Evolutionary conservation across 176 grass and related monocot species (phyloP).

Genomic region (Aegilops umbellulata): DNA sequence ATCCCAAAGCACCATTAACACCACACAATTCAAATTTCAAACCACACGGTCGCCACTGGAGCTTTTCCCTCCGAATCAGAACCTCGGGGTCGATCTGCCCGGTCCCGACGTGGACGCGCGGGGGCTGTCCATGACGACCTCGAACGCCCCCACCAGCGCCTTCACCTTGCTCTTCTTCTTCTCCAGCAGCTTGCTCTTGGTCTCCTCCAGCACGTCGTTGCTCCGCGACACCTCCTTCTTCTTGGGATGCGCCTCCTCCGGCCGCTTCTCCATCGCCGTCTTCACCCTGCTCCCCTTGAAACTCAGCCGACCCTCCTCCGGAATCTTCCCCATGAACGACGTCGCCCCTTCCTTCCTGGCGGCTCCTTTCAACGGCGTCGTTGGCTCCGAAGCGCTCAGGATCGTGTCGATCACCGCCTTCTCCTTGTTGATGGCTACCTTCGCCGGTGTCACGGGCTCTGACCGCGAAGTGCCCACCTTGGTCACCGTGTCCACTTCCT

Average conservation of each 20-base stretch:
- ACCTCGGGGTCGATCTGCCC: not conserved
- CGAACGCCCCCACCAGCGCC: conserved; percentile 74
- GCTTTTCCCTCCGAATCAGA: conserved; percentile 13
- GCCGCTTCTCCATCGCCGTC: conserved; percentile 57
- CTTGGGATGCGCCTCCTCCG: conserved; percentile 48
- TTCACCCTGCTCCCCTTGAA: conserved; percentile 55
- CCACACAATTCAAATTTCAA: conserved; percentile 14
- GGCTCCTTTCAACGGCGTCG: not conserved
- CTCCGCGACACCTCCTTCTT: conserved; percentile 67
- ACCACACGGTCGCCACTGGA: not conserved
- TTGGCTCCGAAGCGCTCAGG: not conserved
- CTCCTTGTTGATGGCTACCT: not conserved
- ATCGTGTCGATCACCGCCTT: conserved; percentile 5
- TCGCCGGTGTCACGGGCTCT: conserved; percentile 27
- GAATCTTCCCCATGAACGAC: not conserved
- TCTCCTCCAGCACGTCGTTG: conserved; percentile 77
- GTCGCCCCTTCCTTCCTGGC: not conserved
- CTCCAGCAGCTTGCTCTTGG: conserved; percentile 72
- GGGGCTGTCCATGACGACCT: conserved; percentile 59
- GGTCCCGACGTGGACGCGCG: not conserved
- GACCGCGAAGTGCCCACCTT: conserved; percentile 14
- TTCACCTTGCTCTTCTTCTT: conserved; percentile 71
- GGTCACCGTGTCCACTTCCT: not conserved
- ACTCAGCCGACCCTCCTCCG: not conserved
- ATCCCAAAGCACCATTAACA: not conserved